Conservation (phyloP, 2,329 filamentous ascomycete genomes). For the Laburnicola sp. region DNA sequence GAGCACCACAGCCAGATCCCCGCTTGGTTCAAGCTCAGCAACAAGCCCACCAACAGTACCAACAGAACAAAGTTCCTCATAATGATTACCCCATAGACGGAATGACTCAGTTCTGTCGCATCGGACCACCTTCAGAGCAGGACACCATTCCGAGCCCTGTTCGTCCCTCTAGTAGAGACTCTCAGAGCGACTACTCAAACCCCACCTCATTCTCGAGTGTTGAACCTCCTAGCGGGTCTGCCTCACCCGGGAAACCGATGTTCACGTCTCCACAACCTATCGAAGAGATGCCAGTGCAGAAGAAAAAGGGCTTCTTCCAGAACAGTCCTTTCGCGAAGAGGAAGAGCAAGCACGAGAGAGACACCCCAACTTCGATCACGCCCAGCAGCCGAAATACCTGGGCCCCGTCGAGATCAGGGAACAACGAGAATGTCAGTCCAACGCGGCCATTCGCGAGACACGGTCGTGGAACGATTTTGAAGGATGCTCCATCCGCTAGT, state of each 20-base stretch:
- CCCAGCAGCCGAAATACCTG: conserved; percentile 57
- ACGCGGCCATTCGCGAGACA: conserved; percentile 45
- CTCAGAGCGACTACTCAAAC: conserved; percentile 87
- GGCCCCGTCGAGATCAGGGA: conserved; percentile 48
- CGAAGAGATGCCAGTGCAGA: conserved; percentile 58
- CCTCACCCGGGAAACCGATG: conserved; percentile 70
- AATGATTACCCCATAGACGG: conserved; percentile 94
- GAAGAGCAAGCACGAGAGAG: conserved; percentile 82
- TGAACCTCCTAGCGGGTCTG: conserved; percentile 73
- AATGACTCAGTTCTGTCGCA: conserved; percentile 95
- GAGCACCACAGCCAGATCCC: conserved; percentile 39
- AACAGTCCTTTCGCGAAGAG: conserved; percentile 85
- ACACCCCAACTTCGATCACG: conserved; percentile 50
- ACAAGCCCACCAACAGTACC: conserved; percentile 44
- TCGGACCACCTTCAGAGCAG: conserved; percentile 69
- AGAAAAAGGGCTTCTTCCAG: conserved; percentile 87
- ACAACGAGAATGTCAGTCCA: conserved; percentile 49
- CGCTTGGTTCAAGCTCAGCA: conserved; percentile 43
- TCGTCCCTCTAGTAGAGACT: conserved; percentile 81
- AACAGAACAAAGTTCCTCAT: conserved; percentile 71
- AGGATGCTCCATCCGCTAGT: conserved; percentile 47
- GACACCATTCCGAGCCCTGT: conserved; percentile 69
- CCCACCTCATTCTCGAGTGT: conserved; percentile 86
- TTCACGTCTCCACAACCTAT: conserved; percentile 34
- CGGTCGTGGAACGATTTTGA: conserved; percentile 32